Base-by-base conservation (phyloP, 2,329 filamentous ascomycete genomes). In the Cephalotrichum gorgonifer region DNA sequence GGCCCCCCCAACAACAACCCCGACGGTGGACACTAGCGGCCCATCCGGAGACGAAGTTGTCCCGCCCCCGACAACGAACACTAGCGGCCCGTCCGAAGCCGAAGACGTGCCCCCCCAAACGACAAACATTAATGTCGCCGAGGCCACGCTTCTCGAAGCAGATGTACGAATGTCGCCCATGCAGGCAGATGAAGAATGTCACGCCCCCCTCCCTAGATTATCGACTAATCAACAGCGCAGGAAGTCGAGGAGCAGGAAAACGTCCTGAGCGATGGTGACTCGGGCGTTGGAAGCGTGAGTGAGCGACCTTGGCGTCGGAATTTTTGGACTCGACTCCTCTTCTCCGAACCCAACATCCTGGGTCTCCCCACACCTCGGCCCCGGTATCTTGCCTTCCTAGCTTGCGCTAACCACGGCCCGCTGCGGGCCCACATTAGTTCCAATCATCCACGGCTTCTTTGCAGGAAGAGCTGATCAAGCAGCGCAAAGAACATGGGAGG, bases 401-500 rank as follows among this genome's bases (percentile, higher is more conserved):
- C n/a, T 20, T 14, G 14, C 43, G 43, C 43, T 44, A 44, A 44
- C 43, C 22, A 30, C 44, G 44, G 28, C 27, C 44, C 28, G 44
- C 11, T 14, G 20, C n/a, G n/a, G n/a, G n/a, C n/a, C n/a, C 44
- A 7, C 44, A 8, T 33, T 46, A 46, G 44, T 46, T 46, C 31
- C 28, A 26, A 38, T 46, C 44, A 1, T 46, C 44, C 5, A 46
- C 44, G 17, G 44, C 44, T 11, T 46, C 44, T 9, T 15, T 46
- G n/a, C 35, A 20, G 44, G 44, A 46, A 6, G 44, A 46, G 44
- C 28, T 46, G 28, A 46, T 46, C 25, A 31, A 33, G 27, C 44
- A 46, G 28, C 20, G 30, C 11, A 17, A 46, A 33, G 44, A 46
- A 23, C 17, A 46, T 46, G 44, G 44, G 6, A 31, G 44, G 22